Conservation (phyloP, 1,139 yeast species). For the Suhomyces maxii region DNA sequence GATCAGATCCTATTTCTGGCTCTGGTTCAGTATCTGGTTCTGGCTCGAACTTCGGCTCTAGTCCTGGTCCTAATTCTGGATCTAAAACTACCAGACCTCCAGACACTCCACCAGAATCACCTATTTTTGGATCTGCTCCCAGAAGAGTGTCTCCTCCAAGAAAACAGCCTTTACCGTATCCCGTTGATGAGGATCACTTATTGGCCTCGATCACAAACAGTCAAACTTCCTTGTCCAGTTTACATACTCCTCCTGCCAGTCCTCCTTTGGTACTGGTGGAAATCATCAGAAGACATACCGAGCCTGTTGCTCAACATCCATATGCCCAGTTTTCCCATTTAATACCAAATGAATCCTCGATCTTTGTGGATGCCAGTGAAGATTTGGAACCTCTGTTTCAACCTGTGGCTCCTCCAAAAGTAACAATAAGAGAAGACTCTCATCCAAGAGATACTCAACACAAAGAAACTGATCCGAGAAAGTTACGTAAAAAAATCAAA, state of each 20-base stretch:
- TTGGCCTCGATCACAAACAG: neutral
- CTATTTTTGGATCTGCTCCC: conserved; percentile 5
- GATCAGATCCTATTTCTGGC: neutral
- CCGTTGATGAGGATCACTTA: conserved; percentile 4
- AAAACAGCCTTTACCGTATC: conserved; percentile 3
- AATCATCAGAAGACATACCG: neutral
- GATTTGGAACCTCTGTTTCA: neutral
- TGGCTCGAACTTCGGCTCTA: no score
- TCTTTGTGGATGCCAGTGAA: neutral
- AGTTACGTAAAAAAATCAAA: neutral
- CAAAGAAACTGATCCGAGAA: neutral
- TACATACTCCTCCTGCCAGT: conserved; percentile 3
- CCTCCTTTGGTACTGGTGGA: neutral
- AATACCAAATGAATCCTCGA: neutral
- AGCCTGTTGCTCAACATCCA: neutral
- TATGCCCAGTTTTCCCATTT: conserved; percentile 7
- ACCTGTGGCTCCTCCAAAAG: neutral
- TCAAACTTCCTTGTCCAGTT: neutral
- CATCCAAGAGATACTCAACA: neutral
- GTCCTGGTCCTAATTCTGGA: neutral
- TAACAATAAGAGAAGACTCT: neutral
- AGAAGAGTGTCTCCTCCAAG: neutral
- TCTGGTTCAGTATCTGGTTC: neutral
- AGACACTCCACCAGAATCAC: conserved; percentile 3
- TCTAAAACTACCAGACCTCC: neutral